Conservation (phyloP, 2,329 filamentous ascomycete genomes). For the Aspergillus arachidicola region DNA sequence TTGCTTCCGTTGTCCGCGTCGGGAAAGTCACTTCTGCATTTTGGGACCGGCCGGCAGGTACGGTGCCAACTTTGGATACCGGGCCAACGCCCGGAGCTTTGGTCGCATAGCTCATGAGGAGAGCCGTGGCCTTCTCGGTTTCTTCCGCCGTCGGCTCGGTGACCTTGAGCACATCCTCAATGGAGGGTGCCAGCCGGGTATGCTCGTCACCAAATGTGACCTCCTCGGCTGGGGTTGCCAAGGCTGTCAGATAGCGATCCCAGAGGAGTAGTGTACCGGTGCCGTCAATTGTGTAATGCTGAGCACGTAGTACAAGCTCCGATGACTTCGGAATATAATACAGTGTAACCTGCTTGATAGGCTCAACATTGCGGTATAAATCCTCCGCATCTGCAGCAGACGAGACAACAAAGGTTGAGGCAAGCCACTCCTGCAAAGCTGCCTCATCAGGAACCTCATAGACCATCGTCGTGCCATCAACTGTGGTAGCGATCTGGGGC, state of each 20-base stretch:
- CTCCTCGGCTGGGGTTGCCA: not conserved
- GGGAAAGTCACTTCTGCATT: not conserved
- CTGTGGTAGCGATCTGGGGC: not conserved
- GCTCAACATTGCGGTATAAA: not conserved
- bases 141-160: not conserved
- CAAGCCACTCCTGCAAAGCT: not conserved
- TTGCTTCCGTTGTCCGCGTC: not conserved
- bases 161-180: not conserved
- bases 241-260: not conserved
- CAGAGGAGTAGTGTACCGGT: not conserved
- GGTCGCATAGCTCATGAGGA: not conserved
- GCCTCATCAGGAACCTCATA: constrained; percentile 5
- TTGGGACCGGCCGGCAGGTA: not conserved
- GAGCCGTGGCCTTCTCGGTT: not conserved
- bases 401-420: constrained; percentile 10
- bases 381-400: not conserved
- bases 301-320: constrained; percentile 7
- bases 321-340: constrained; percentile 12
- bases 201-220: not conserved
- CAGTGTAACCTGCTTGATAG: constrained; percentile 7
- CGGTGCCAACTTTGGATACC: not conserved
- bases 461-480: not conserved
- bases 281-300: constrained; percentile 5
- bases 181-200: not conserved
- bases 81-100: not conserved